Base-by-base conservation (phyloP, 2,329 filamentous ascomycete species). In the Stemphylium lycopersici region DNA sequence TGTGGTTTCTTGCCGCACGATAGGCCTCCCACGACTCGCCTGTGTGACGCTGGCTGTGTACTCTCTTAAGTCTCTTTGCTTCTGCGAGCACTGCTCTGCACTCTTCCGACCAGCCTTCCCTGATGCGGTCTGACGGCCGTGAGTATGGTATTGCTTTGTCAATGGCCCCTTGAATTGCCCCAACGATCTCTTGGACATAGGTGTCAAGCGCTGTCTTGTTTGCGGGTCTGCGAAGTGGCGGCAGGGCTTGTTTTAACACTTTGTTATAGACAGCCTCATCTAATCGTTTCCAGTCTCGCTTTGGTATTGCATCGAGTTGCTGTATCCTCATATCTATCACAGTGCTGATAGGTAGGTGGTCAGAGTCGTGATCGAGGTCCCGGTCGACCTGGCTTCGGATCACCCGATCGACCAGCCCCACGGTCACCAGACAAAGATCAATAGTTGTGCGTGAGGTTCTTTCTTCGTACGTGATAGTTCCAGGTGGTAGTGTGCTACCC, bases 301-400 rank as follows among this genome's bases (percentile, higher is more conserved):
- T 42, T 36, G 33, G 33, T 33, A 24, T n/a, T 26, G 24, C 38
- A 10, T 52, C 26, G 2, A 48, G 41, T 6, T 32, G 22, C 24
- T 46, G 52, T 33, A 49, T 15, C 3, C 41, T 50, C 31, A 60
- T 52, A 37, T 62, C 54, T 22, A 64, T 41, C n/a, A 50, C 32
- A 8, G 55, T 67, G 39, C 53, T 54, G 13, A 67, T 63, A 5
- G 60, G 63, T 6, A 67, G 52, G 45, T 67, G 52, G 48, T 66
- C 56, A 13, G 61, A 67, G 52, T 63, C 48, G 48, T 67, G 56
- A 36, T 65, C 59, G 13, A 66, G 46, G 12, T 59, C 50, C 13
- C 34, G 29, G 26, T 49, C 39, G 7, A 59, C 42, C 26, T 48
- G 16, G 50, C 62, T 56, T 16, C 46, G 44, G 20, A 62, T 54